phyloP scores from a whole-genome alignment of 345 rosid species.

The Syzygium aromaticum region DNA sequence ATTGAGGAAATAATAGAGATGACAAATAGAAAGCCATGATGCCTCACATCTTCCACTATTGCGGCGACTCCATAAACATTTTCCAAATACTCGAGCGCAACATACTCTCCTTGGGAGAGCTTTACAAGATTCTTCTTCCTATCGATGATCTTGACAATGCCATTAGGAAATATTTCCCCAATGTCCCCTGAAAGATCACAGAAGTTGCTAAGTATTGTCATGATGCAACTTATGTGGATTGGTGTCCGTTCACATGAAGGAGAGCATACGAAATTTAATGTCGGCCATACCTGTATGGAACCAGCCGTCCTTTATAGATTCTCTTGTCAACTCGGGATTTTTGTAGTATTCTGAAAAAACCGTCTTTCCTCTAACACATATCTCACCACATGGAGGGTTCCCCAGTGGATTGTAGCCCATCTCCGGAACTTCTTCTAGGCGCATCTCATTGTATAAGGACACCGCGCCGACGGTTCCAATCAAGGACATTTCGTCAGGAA shows the following conservation, averaged over 20 bases:
- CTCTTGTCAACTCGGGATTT: constrained; percentile 69
- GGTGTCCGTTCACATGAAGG: neutral
- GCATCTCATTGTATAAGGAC: constrained; percentile 59
- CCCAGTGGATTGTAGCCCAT: constrained; percentile 91
- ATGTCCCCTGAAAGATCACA: constrained; percentile 56
- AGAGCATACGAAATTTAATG: neutral
- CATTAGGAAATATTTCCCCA: constrained; percentile 74
- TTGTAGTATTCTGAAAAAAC: constrained; percentile 74
- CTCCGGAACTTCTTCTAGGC: constrained; percentile 86
- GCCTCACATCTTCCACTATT: constrained; percentile 64
- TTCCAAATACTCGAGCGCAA: constrained; percentile 82
- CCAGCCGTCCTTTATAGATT: constrained; percentile 83
- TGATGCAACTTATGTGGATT: neutral
- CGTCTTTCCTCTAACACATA: constrained; percentile 73
- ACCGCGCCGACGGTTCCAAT: constrained; percentile 68
- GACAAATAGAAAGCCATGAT: neutral
- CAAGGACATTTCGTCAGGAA: constrained; percentile 95
- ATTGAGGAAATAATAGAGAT: neutral
- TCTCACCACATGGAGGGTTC: constrained; percentile 72
- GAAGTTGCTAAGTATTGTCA: neutral
- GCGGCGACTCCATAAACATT: constrained; percentile 48
- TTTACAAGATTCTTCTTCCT: constrained; percentile 87
- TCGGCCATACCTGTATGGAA: constrained; percentile 78
- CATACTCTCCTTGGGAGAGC: constrained; percentile 95
- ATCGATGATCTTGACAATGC: constrained; percentile 74